phyloP scores from a whole-genome alignment of 768 basidiomycete genomes.

The Tephrocybe sp. region DNA sequence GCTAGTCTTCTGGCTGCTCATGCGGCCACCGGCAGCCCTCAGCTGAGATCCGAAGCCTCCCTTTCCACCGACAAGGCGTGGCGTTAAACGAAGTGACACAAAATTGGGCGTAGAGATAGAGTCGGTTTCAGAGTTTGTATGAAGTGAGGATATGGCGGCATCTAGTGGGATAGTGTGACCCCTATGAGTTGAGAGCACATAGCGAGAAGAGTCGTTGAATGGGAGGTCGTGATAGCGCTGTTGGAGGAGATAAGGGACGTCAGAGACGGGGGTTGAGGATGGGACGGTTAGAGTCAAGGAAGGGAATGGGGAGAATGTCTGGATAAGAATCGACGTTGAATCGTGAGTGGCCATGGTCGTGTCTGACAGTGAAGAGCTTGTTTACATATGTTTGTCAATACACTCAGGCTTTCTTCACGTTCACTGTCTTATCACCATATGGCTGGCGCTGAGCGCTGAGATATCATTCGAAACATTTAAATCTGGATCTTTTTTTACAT shows the following conservation, averaged over 20 bases:
- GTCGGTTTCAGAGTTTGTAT: conserved; percentile 13
- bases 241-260: conserved; percentile 31
- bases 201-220: conserved; percentile 23
- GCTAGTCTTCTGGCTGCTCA: conserved; percentile 94
- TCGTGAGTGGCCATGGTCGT: conserved; percentile 12
- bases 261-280: conserved; percentile 24
- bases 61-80: conserved; percentile 84
- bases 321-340: conserved; percentile 34
- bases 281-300: conserved; percentile 31
- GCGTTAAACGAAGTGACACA: conserved; percentile 70
- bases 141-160: conserved; percentile 26
- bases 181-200: conserved; percentile 37
- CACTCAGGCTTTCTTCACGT: no score
- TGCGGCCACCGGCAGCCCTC: conserved; percentile 94
- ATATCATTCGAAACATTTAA: no score
- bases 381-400: neutral
- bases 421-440: no score
- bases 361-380: neutral
- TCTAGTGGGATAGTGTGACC: conserved; percentile 29
- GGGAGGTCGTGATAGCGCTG: conserved; percentile 35
- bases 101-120: conserved; percentile 27
- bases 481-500: no score
- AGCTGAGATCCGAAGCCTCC: conserved; percentile 97
- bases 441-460: no score
- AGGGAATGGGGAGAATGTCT: conserved; percentile 39